Conservation (phyloP, 1,284 basidiomycete species). For the Agroathelia rolfsii region DNA sequence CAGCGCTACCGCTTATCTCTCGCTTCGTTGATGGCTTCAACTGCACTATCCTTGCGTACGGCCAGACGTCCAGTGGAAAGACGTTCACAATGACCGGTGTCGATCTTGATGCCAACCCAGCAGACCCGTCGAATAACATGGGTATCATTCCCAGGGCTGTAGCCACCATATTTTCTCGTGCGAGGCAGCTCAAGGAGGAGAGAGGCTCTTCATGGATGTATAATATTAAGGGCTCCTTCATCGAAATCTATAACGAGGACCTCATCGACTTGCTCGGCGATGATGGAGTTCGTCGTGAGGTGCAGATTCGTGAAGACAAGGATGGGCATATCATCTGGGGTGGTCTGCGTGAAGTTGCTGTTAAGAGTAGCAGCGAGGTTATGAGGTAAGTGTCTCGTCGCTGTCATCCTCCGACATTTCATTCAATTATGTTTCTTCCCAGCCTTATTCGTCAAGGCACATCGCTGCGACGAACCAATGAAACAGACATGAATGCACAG, state of each 20-base stretch:
- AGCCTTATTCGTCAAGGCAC: constrained; percentile 82
- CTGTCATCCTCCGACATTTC: constrained; percentile 6
- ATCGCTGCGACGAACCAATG: constrained; percentile 85
- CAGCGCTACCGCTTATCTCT: constrained; percentile 78
- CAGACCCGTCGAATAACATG: constrained; percentile 67
- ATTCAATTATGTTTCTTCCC: constrained; percentile 11
- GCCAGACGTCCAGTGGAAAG: constrained; percentile 95
- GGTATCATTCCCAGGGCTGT: constrained; percentile 96
- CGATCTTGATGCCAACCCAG: constrained; percentile 74
- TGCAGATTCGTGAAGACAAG: constrained; percentile 95
- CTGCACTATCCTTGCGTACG: constrained; percentile 95
- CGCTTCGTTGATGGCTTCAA: constrained; percentile 96
- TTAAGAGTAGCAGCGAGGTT: constrained; percentile 77
- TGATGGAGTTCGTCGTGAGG: constrained; percentile 67
- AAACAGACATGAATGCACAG: constrained; percentile 98
- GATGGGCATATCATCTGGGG: constrained; percentile 96
- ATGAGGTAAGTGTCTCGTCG: constrained; percentile 61
- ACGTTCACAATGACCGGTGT: constrained; percentile 95
- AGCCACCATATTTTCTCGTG: constrained; percentile 78
- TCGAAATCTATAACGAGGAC: constrained; percentile 98
- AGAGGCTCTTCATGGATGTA: constrained; percentile 65
- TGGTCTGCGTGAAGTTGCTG: constrained; percentile 85
- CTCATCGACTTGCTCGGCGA: constrained; percentile 80
- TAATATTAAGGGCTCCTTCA: constrained; percentile 77
- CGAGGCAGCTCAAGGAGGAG: constrained; percentile 68